phyloP scores from a whole-genome alignment of 495 filamentous ascomycete species.

The Emericellopsis terricola region DNA sequence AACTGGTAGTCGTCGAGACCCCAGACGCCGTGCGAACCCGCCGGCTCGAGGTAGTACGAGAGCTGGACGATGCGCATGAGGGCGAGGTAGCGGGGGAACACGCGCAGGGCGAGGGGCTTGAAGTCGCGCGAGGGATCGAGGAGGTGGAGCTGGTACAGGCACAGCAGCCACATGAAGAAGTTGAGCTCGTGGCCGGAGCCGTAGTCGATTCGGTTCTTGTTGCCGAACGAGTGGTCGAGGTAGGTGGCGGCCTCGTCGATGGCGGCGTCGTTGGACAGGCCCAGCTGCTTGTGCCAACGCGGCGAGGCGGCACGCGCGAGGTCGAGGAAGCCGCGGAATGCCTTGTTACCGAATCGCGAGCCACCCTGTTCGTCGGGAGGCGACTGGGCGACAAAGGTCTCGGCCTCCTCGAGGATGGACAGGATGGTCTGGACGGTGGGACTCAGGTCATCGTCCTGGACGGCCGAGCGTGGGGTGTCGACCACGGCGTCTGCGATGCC shows the following conservation, averaged over 20 bases:
- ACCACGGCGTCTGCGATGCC: slow-evolving; percentile 66
- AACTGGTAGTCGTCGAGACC: slow-evolving; percentile 97
- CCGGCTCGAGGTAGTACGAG: slow-evolving; percentile 89
- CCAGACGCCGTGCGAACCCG: slow-evolving; percentile 92
- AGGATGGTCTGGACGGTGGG: slow-evolving; percentile 44
- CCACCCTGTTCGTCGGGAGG: slow-evolving; percentile 73
- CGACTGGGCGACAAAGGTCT: slow-evolving; percentile 38
- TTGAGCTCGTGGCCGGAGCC: slow-evolving; percentile 95
- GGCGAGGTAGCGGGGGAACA: slow-evolving; percentile 66
- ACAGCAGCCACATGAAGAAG: slow-evolving; percentile 86
- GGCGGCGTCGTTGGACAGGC: slow-evolving; percentile 32
- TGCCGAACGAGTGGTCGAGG: slow-evolving; percentile 68
- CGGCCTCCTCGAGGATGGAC: slow-evolving; percentile 48
- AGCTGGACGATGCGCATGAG: slow-evolving; percentile 70
- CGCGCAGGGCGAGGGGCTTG: slow-evolving; percentile 46
- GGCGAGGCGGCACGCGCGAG: slow-evolving; percentile 35
- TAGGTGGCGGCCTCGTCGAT: slow-evolving; percentile 61
- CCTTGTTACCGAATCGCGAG: slow-evolving; percentile 86
- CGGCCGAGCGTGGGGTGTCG: slow-evolving; percentile 52
- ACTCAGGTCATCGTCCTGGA: slow-evolving; percentile 34
- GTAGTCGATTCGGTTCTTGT: slow-evolving; percentile 81
- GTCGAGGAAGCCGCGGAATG: slow-evolving; percentile 73
- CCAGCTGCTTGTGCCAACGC: slow-evolving; percentile 41
- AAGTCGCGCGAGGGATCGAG: slow-evolving; percentile 43
- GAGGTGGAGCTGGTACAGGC: slow-evolving; percentile 62